Base-by-base conservation (phyloP, 495 filamentous ascomycete genomes). In the Poronia punctata region DNA sequence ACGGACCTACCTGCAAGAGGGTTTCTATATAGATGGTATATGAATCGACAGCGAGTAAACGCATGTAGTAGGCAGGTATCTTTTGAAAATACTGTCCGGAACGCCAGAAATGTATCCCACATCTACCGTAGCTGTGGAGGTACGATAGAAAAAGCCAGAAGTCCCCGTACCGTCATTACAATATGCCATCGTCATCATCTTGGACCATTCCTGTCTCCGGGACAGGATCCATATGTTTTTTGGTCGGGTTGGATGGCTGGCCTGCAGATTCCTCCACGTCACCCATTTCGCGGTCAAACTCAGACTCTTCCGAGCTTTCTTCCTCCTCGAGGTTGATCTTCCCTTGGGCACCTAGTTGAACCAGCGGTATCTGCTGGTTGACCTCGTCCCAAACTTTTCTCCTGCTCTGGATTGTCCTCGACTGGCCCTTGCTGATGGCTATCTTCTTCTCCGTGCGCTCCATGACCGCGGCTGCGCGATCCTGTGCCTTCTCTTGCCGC, bases 391-490 rank as follows among this genome's bases (percentile, higher is more conserved):
- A 79, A 29, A 66, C 61, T 41, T 70, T 73, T 31, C 62, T 64
- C 53, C 76, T 52, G 20, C 64, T 56, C 37, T 76, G 67, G n/a
- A 87, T 72, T n/a, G 50, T 67, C 51, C 74, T 79, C 19, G 70
- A 75, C 38, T 71, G 72, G 12, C 52, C 69, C 47, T 76, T 66
- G 61, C 83, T 88, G 53, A 78, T 78, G 38, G 75, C 66, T 30
- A 84, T 66, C 57, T 89, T 93, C 38, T 66, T 70, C 54, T 82
- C 77, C 37, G 77, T 68, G 53, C 80, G 80, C 52, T 87, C 84
- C 57, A 79, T 64, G 49, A 82, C 65, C 5, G 71, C 71, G 49
- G 84, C 84, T 23, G 85, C 88, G 43, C 78, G 73, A 53, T 89
- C 84, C 49, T 88, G 68, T 18, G 66, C 79, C 62, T 80, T 84